These are phyloP conservation scores for Microthyrium microscopicum DNA, from an alignment of 2,329 filamentous ascomycete species.

Conservation along the genomic window DNA sequence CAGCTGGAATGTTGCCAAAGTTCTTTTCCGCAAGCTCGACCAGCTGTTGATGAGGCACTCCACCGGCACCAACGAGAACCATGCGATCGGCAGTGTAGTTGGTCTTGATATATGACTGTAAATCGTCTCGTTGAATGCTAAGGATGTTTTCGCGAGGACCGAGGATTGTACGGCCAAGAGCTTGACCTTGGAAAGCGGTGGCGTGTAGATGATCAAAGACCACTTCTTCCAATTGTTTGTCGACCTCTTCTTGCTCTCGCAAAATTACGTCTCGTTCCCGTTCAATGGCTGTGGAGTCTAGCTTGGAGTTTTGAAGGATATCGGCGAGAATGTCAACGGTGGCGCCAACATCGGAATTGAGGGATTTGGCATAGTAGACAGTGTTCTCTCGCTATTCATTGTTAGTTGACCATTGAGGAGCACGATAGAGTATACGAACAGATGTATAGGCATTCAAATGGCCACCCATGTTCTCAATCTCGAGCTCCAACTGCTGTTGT, in stretches of 20 bases:
- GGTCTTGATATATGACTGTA: constrained; percentile 93
- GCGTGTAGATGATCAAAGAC: constrained; percentile 98
- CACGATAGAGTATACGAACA: constrained; percentile 38
- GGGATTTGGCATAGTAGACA: constrained; percentile 98
- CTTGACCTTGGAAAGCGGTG: constrained; percentile 92
- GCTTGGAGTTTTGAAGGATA: constrained; percentile 98
- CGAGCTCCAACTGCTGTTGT: constrained; percentile 94
- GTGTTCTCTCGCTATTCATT: constrained; percentile 72
- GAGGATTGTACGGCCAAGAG: constrained; percentile 91
- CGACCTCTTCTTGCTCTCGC: constrained; percentile 96
- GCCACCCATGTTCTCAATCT: constrained; percentile 99
- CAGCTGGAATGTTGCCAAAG: constrained; percentile 64
- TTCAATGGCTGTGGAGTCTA: constrained; percentile 83
- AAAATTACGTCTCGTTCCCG: constrained; percentile 97
- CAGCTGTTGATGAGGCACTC: constrained; percentile 82
- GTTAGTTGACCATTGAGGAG: constrained; percentile 3
- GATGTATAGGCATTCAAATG: constrained; percentile 99
- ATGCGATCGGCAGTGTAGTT: constrained; percentile 99
- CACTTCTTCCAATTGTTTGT: constrained; percentile 99
- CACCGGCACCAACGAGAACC: constrained; percentile 92
- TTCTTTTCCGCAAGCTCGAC: constrained; percentile 94
- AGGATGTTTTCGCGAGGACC: constrained; percentile 97
- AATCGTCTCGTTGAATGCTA: constrained; percentile 81
- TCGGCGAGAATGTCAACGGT: constrained; percentile 97
- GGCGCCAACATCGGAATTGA: constrained; percentile 93